A percentile compares a stretch with the other conserved stretches of the same genome.
These are phyloP conservation scores for Vigna mungo DNA, from an alignment of 306 rosid species.

Conservation along the genomic window DNA sequence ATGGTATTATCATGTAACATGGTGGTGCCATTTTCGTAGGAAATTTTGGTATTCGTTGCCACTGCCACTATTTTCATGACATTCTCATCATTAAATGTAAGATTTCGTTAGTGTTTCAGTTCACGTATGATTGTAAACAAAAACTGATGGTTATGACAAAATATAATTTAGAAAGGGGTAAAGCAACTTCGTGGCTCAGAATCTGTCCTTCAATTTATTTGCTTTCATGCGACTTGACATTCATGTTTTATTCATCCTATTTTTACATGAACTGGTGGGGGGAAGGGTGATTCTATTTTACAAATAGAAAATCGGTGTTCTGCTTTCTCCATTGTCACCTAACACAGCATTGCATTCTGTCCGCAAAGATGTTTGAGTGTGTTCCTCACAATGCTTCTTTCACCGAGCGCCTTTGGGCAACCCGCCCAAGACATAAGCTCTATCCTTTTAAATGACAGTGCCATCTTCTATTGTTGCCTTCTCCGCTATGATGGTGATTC, in stretches of 20 bases:
- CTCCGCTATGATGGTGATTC: constrained; percentile 78
- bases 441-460: constrained; percentile 59
- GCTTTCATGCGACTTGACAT: constrained; percentile 36
- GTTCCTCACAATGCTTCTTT: constrained; percentile 33
- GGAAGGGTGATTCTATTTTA: constrained; percentile 46
- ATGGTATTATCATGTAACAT: no score
- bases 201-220: constrained; percentile 47
- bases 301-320: constrained; percentile 22
- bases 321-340: constrained; percentile 41
- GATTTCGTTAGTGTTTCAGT: not conserved
- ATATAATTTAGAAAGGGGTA: constrained; percentile 4
- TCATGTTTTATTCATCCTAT: constrained; percentile 40
- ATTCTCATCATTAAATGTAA: not conserved
- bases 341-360: constrained; percentile 10
- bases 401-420: constrained; percentile 8
- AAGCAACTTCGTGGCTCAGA: constrained; percentile 2
- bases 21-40: not conserved
- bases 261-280: constrained; percentile 44
- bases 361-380: constrained; percentile 23
- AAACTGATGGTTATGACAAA: not conserved
- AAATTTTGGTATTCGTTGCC: not conserved
- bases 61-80: not conserved
- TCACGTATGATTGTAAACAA: not conserved
- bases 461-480: constrained; percentile 80
- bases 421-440: constrained; percentile 14